Percentiles rank a stretch among this genome's conserved stretches.
Evolutionary conservation across 768 basidiomycete species (phyloP).

Genomic region (Boletellus ananas): DNA sequence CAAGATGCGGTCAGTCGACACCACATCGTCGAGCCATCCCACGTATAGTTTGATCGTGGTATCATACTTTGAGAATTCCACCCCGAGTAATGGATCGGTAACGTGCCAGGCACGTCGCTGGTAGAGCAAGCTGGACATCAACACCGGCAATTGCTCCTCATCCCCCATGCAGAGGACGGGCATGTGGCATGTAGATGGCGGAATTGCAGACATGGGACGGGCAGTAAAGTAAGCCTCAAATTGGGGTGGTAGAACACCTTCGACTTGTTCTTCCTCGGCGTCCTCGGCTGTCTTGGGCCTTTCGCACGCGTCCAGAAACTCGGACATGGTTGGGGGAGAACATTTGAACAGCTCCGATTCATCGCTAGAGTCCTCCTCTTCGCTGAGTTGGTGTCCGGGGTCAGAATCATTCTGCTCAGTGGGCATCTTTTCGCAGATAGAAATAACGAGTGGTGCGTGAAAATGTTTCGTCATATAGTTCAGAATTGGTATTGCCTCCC

Average conservation of each 20-base stretch:
- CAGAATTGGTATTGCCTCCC: conserved; percentile 3
- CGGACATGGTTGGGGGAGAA: conserved; percentile 2
- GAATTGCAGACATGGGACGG: background rate
- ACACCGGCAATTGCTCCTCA: background rate
- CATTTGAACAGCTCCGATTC: background rate
- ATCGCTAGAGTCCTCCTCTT: background rate
- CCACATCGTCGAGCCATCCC: conserved; percentile 4
- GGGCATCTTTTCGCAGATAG: background rate
- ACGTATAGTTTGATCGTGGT: background rate
- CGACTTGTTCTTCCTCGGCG: background rate
- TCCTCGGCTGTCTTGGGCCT: background rate
- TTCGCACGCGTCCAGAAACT: conserved; percentile 2
- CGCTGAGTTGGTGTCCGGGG: background rate
- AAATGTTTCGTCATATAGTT: background rate
- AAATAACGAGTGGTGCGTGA: conserved; percentile 1
- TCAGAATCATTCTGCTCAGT: background rate
- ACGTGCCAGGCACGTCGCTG: conserved; percentile 6
- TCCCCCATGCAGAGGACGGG: conserved; percentile 8
- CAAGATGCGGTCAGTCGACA: background rate
- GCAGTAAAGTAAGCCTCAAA: conserved; percentile 4
- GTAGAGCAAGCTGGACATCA: conserved; percentile 12
- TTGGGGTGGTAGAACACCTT: background rate
- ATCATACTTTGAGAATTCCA: conserved; percentile 6
- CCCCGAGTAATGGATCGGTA: conserved; percentile 2
- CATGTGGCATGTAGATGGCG: conserved; percentile 4